Evolutionary conservation across 225 moss, liverwort and hornwort genomes (phyloP).

Genomic region (Anthoceros angustus): DNA sequence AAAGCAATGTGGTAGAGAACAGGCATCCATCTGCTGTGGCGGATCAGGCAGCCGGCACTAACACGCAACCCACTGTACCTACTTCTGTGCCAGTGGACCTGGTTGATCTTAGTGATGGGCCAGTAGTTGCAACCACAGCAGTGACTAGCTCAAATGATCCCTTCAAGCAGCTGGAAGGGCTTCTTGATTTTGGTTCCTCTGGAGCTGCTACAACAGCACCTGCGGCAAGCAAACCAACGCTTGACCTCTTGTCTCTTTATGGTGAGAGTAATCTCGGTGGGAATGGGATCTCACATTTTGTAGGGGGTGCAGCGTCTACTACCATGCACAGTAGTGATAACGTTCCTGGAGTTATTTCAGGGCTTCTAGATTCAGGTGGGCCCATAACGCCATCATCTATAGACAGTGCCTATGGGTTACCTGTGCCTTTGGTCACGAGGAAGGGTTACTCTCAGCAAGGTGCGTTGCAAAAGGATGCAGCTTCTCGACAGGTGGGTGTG

Average conservation of each 20-base stretch:
- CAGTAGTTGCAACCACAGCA: slow-evolving; percentile 16
- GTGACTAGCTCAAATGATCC: slow-evolving; percentile 32
- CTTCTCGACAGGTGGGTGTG: slow-evolving; percentile 55
- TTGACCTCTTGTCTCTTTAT: slow-evolving; percentile 47
- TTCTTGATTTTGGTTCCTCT: slow-evolving; percentile 31
- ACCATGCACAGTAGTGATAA: slow-evolving; percentile 11
- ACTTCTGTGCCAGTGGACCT: slow-evolving; percentile 50
- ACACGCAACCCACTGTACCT: neutral
- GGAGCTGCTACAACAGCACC: slow-evolving; percentile 13
- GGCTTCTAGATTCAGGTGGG: slow-evolving; percentile 25
- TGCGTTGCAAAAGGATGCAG: slow-evolving; percentile 58
- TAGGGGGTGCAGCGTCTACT: slow-evolving; percentile 16
- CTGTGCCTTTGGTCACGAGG: slow-evolving; percentile 13
- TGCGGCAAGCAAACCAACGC: slow-evolving; percentile 12
- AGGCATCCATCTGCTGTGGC: slow-evolving; percentile 10
- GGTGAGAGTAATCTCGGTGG: slow-evolving; percentile 14
- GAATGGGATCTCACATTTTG: slow-evolving; percentile 1
- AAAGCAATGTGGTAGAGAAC: neutral
- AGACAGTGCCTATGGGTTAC: slow-evolving; percentile 21
- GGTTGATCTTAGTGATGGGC: slow-evolving; percentile 58
- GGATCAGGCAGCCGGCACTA: slow-evolving; percentile 9
- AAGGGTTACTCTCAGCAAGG: slow-evolving; percentile 49
- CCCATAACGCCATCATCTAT: slow-evolving; percentile 23
- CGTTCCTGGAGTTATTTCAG: slow-evolving; percentile 10
- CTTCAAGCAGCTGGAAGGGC: slow-evolving; percentile 61